Evolutionary conservation across 2,329 filamentous ascomycete species (phyloP).

Genomic region (Trichoderma citrinoviride): DNA sequence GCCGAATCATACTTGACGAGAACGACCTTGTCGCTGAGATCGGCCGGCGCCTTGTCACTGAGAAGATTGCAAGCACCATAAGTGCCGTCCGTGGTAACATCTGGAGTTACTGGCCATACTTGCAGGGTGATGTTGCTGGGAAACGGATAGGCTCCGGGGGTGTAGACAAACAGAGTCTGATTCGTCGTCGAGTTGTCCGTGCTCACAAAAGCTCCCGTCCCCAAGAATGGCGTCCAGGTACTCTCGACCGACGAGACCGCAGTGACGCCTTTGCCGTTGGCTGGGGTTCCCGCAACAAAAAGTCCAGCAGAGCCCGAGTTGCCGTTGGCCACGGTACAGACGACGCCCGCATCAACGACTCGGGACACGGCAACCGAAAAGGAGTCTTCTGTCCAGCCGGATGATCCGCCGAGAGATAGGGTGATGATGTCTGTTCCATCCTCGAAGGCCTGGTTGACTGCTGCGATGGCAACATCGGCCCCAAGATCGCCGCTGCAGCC

Average conservation of each 20-base stretch:
- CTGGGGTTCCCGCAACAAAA: constrained; percentile 40
- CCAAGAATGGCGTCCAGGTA: constrained; percentile 32
- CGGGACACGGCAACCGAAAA: constrained; percentile 40
- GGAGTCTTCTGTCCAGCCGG: constrained; percentile 31
- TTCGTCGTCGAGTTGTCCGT: neutral
- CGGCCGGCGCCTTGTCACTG: constrained; percentile 49
- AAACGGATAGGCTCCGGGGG: neutral
- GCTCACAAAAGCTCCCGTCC: neutral
- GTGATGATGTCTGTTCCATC: constrained; percentile 40
- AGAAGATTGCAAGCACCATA: constrained; percentile 52
- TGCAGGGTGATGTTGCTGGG: constrained; percentile 34
- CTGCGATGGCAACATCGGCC: constrained; percentile 40
- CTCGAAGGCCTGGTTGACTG: constrained; percentile 40
- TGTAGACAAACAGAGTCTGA: neutral
- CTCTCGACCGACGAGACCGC: constrained; percentile 46
- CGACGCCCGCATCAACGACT: constrained; percentile 42
- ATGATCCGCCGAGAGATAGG: constrained; percentile 34
- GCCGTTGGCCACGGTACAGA: constrained; percentile 42
- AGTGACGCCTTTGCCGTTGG: constrained; percentile 42
- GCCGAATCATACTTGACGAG: constrained; percentile 54
- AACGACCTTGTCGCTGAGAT: constrained; percentile 56
- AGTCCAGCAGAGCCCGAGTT: constrained; percentile 43
- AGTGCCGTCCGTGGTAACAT: constrained; percentile 42
- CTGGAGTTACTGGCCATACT: constrained; percentile 49
- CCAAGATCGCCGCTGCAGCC: constrained; percentile 33